Conservation (phyloP, 2,329 filamentous ascomycete species). For the Talaromyces funiculosus region DNA sequence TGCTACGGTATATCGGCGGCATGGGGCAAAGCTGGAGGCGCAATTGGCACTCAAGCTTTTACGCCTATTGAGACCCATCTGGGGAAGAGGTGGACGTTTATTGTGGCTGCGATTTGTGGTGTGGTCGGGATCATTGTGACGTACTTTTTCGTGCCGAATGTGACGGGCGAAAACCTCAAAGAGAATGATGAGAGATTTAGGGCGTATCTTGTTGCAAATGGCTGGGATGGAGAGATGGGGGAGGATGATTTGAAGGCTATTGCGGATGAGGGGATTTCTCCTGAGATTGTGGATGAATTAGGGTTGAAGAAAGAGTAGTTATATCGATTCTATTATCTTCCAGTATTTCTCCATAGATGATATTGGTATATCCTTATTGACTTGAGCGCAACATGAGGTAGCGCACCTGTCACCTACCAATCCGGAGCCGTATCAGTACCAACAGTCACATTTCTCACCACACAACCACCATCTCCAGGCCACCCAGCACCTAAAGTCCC, state of each 20-base stretch:
- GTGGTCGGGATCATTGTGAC: slow-evolving; percentile 45
- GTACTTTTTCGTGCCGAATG: slow-evolving; percentile 44
- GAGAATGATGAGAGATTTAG: slow-evolving; percentile 42
- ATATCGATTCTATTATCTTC: too few species aligned
- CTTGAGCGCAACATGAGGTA: too few species aligned
- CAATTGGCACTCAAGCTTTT: slow-evolving; percentile 49
- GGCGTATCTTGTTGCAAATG: slow-evolving; percentile 40
- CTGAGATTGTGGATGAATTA: not conserved
- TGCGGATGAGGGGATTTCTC: slow-evolving; percentile 24
- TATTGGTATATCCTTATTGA: too few species aligned
- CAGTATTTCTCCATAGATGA: too few species aligned
- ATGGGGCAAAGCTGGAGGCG: slow-evolving; percentile 48
- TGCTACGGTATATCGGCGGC: slow-evolving; percentile 50
- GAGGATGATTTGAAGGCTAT: slow-evolving; percentile 33
- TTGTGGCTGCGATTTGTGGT: slow-evolving; percentile 49
- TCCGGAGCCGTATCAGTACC: slow-evolving; percentile 6
- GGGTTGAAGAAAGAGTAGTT: not conserved
- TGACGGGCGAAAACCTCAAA: slow-evolving; percentile 43
- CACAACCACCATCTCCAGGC: slow-evolving; percentile 4
- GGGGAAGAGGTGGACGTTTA: slow-evolving; percentile 49
- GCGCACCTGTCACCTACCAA: too few species aligned
- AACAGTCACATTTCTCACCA: slow-evolving; percentile 7
- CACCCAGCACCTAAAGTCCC: not conserved
- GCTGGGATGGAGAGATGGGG: slow-evolving; percentile 46
- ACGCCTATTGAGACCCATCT: slow-evolving; percentile 43